phyloP scores from a whole-genome alignment of 768 basidiomycete species.

The Pleurotus citrinopileatus region DNA sequence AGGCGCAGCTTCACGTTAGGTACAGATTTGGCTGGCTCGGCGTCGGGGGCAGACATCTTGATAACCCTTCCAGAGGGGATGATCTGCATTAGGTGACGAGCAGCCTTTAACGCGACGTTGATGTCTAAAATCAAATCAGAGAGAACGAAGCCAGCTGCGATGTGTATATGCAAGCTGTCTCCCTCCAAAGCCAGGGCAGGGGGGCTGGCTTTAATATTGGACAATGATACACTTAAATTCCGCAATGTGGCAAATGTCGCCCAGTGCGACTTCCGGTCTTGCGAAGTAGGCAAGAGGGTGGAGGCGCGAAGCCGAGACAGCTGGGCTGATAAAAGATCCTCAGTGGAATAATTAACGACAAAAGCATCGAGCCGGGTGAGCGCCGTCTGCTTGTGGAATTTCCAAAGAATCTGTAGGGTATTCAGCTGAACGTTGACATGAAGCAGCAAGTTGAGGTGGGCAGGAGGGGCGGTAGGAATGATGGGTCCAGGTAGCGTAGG shows the following conservation, averaged over 20 bases:
- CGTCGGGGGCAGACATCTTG: conserved; percentile 56
- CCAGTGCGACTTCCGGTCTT: conserved; percentile 48
- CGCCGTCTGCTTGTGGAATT: conserved; percentile 46
- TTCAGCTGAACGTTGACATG: conserved; percentile 29
- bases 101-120: conserved; percentile 65
- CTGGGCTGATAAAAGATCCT: conserved; percentile 21
- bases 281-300: conserved; percentile 47
- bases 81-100: conserved; percentile 65
- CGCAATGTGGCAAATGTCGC: conserved; percentile 69
- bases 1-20: conserved; percentile 62
- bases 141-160: conserved; percentile 77
- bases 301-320: conserved; percentile 47
- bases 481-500: conserved; percentile 15
- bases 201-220: conserved; percentile 26
- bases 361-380: conserved; percentile 43
- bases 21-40: conserved; percentile 71
- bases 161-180: conserved; percentile 68
- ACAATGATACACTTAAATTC: conserved; percentile 42
- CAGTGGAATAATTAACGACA: conserved; percentile 20
- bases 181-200: conserved; percentile 47
- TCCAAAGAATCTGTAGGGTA: conserved; percentile 44
- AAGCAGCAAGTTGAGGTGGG: conserved; percentile 22
- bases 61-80: conserved; percentile 49
- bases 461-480: conserved; percentile 16
- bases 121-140: conserved; percentile 74